Evolutionary conservation across 1,284 basidiomycete genomes (phyloP).

Genomic region (Moesziomyces antarcticus): DNA sequence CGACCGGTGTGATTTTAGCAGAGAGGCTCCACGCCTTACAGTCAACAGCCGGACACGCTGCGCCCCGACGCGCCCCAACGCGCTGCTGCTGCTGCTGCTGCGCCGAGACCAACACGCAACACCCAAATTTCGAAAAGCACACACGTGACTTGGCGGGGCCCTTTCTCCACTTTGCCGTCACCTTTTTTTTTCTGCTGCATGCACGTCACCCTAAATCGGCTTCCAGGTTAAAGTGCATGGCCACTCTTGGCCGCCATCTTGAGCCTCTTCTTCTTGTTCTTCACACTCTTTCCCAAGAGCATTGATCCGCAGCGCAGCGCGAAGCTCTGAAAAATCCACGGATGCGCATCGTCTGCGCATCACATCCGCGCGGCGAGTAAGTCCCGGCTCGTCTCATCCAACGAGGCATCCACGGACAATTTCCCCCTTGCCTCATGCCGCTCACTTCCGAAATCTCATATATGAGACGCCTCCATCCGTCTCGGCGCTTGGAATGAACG

Average conservation of each 20-base stretch:
- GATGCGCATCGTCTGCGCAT: too few relatives aligned
- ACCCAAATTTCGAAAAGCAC: slow-evolving; percentile 16
- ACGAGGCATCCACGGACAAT: neutral
- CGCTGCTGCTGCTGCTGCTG: slow-evolving; percentile 6
- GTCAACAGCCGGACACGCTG: too few relatives aligned
- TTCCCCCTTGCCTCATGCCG: neutral
- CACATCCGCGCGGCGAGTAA: too few relatives aligned
- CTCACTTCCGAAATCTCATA: neutral
- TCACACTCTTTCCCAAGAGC: neutral
- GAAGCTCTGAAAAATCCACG: too few relatives aligned
- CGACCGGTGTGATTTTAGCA: too few relatives aligned
- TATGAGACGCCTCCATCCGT: slow-evolving; percentile 1
- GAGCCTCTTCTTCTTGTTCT: too few relatives aligned
- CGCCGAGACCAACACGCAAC: slow-evolving; percentile 24
- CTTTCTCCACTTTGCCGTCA: slow-evolving; percentile 7
- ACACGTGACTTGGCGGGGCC: slow-evolving; percentile 25
- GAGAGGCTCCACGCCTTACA: too few relatives aligned
- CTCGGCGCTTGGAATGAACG: slow-evolving; percentile 19
- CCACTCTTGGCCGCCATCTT: neutral
- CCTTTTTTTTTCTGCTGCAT: neutral
- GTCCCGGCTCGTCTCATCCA: neutral
- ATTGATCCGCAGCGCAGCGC: too few relatives aligned
- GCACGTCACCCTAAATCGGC: neutral
- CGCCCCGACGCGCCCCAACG: slow-evolving; percentile 4
- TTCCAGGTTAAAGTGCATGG: neutral